A percentile compares a stretch with the other conserved stretches of the same genome.
Conservation (phyloP, 2,329 filamentous ascomycete species). For the Aspergillus calidoustus region DNA sequence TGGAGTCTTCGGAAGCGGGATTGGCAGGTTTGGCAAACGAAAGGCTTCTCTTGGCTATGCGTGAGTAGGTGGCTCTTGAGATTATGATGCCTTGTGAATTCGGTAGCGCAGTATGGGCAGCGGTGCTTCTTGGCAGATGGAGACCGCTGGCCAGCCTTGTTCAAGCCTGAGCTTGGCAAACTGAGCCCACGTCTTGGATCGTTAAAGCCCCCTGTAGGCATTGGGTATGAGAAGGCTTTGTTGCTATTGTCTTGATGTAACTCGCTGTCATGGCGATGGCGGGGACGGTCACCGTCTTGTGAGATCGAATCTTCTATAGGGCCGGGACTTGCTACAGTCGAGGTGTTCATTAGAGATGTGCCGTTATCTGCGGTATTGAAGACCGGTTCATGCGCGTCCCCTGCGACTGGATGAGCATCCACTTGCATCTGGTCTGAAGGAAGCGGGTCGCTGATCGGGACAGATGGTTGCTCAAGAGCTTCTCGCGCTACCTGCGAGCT, state of each 20-base stretch:
- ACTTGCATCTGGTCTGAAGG: conserved; percentile 51
- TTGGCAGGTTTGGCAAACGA: conserved; percentile 89
- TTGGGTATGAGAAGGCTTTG: conserved; percentile 68
- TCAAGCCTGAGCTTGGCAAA: conserved; percentile 59
- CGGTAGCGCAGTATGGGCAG: conserved; percentile 93
- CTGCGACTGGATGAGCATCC: conserved; percentile 57
- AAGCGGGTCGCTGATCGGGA: conserved; percentile 54
- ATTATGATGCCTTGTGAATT: conserved; percentile 97
- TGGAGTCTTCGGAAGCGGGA: conserved; percentile 91
- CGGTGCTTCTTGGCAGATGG: conserved; percentile 88
- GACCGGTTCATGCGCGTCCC: conserved; percentile 49
- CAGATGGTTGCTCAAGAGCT: conserved; percentile 40
- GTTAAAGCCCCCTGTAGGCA: conserved; percentile 55
- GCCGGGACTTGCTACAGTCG: conserved; percentile 53
- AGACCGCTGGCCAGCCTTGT: conserved; percentile 66
- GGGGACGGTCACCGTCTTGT: conserved; percentile 48
- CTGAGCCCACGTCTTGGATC: conserved; percentile 64
- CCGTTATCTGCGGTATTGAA: conserved; percentile 58
- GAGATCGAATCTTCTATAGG: conserved; percentile 51
- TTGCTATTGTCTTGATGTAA: conserved; percentile 48
- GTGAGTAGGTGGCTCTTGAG: conserved; percentile 96
- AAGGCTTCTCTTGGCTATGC: conserved; percentile 98
- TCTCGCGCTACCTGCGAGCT: conserved; percentile 49
- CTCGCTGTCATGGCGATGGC: conserved; percentile 41
- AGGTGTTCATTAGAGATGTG: conserved; percentile 56